Conservation (phyloP, 106 monocot genomes). For the Iris macrosiphon region DNA sequence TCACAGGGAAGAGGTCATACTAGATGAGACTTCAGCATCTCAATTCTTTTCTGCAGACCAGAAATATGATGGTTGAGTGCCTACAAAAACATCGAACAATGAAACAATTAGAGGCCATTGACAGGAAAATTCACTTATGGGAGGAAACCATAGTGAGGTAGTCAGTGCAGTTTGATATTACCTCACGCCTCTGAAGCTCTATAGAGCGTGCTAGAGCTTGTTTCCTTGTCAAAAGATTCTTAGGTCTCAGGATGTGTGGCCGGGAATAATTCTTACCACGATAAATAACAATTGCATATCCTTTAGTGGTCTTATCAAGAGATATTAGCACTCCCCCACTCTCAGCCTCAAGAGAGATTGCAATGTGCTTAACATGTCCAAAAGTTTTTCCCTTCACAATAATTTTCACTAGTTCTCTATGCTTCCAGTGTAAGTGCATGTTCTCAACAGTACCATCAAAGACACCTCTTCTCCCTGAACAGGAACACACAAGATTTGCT, state of each 20-base stretch:
- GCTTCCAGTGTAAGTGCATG: slow-evolving; percentile 92
- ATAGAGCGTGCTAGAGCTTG: slow-evolving; percentile 88
- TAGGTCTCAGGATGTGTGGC: slow-evolving; percentile 58
- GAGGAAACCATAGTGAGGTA: neutral
- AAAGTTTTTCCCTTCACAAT: slow-evolving; percentile 80
- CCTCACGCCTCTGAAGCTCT: slow-evolving; percentile 97
- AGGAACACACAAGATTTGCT: neutral
- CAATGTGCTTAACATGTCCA: slow-evolving; percentile 85
- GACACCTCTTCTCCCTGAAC: slow-evolving; percentile 67
- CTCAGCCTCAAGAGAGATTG: slow-evolving; percentile 91
- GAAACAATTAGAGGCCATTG: too few relatives aligned
- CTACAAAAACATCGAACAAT: slow-evolving; percentile 23
- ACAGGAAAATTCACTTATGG: neutral
- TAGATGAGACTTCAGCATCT: slow-evolving; percentile 51
- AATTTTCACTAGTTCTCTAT: slow-evolving; percentile 77
- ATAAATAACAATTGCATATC: slow-evolving; percentile 78
- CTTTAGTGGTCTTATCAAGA: slow-evolving; percentile 93
- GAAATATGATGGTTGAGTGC: slow-evolving; percentile 76
- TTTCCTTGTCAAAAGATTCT: slow-evolving; percentile 64
- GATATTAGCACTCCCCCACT: slow-evolving; percentile 90
- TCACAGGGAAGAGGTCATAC: slow-evolving; percentile 25
- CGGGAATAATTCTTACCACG: slow-evolving; percentile 89
- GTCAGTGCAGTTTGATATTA: slow-evolving; percentile 13
- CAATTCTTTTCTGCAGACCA: slow-evolving; percentile 39
- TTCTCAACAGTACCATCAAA: slow-evolving; percentile 91